A percentile compares a stretch with the other conserved stretches of the same genome.
These are phyloP conservation scores for Brassica carinata DNA, from an alignment of 345 rosid species.

Conservation along the genomic window DNA sequence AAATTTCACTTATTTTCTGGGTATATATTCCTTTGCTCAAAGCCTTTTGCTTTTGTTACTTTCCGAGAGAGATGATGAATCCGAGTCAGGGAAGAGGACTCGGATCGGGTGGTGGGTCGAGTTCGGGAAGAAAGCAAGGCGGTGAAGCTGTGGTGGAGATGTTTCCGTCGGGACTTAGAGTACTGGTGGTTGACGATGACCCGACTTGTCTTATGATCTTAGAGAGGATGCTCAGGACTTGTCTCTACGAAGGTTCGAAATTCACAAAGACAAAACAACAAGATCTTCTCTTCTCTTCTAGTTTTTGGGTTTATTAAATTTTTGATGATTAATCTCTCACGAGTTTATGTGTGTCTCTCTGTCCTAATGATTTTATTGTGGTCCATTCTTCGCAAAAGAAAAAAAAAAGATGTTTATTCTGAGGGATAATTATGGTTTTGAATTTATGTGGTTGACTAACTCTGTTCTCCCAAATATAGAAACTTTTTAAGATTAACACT, in stretches of 20 bases:
- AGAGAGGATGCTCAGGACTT: conserved; percentile 86
- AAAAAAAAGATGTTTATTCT: conserved; percentile 27
- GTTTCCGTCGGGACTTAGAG: conserved; percentile 85
- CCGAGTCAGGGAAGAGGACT: conserved; percentile 66
- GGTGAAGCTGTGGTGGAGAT: conserved; percentile 55
- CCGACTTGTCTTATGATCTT: conserved; percentile 90
- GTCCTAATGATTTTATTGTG: conserved; percentile 28
- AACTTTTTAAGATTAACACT: conserved; percentile 32
- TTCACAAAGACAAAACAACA: not conserved
- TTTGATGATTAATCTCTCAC: not conserved
- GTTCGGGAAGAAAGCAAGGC: conserved; percentile 50
- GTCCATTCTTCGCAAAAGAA: conserved; percentile 32
- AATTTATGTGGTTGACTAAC: conserved; percentile 43
- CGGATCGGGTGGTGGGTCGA: conserved; percentile 61
- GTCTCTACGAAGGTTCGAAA: conserved; percentile 79
- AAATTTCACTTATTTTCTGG: not conserved
- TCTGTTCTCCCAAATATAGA: conserved; percentile 37
- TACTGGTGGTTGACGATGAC: conserved; percentile 95
- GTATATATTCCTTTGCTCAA: conserved; percentile 21
- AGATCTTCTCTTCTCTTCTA: conserved; percentile 17
- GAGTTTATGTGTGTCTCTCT: conserved; percentile 24
- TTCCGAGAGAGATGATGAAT: conserved; percentile 60
- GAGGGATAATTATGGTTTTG: conserved; percentile 41
- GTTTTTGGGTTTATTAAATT: not conserved
- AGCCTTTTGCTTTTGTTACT: not conserved